Evolutionary conservation across 2,329 filamentous ascomycete genomes (phyloP), one percentile per base, ranked within the genome.

Genomic region (Alternaria dauci): DNA sequence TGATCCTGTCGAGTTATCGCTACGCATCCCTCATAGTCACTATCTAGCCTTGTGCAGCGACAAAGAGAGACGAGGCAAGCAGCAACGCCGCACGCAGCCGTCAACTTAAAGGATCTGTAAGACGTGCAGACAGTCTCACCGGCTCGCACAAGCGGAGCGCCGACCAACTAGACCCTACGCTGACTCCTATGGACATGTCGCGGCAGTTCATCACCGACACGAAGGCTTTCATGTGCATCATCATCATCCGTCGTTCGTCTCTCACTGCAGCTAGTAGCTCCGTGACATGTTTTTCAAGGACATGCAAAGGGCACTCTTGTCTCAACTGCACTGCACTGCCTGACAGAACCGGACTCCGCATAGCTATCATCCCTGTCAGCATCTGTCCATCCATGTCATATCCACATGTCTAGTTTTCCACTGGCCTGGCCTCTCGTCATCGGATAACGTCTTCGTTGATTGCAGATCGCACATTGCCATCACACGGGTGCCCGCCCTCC

Each of bases 51-150:
- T 32, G 59, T 62, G 62, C 52, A 59, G 56, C 62, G 59, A 59
- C 58, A 55, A 62, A 50, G 46, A 50, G 48, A 56, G 39, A 55
- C 26, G 48, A 54, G 34, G 46, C 63, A 68, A 64, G 61, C 67
- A 69, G 68, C 61, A 70, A 48, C 59, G 57, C 68, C 62, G 65
- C 67, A 67, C 63, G 57, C 61, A 68, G 64, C 66, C 65, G 63
- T 63, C 51, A 48, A 55, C 47, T 56, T 61, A 62, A 63, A 52
- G 54, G 41, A 47, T 52, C 52, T 56, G 58, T 58, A 64, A 62
- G 63, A 67, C 59, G 61, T 59, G 66, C 63, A 55, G 61, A 62
- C 56, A 63, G 69, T 73, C 71, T 71, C 69, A 72, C 67, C 64
- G 58, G 66, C 63, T 67, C 53, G 61, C 67, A 71, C 65, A 63